Conservation (phyloP, 441 rosid genomes). For the Eruca vesicaria region DNA sequence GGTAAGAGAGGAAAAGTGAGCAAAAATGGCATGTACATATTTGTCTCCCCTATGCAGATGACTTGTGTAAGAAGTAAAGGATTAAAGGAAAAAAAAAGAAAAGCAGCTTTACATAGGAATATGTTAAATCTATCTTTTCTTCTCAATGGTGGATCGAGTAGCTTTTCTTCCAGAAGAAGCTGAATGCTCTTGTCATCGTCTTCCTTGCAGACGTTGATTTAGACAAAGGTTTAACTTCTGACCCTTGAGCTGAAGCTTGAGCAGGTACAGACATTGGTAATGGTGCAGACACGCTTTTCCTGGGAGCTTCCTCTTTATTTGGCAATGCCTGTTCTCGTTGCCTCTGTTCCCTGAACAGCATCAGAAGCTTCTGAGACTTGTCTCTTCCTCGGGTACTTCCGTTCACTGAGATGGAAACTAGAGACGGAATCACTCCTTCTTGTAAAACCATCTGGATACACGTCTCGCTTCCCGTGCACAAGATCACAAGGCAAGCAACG, state of each 20-base stretch:
- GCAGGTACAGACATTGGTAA: conserved; percentile 25
- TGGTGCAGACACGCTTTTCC: conserved; percentile 32
- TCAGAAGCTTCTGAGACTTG: conserved; percentile 83
- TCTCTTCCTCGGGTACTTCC: conserved; percentile 86
- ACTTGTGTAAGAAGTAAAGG: conserved; percentile 3
- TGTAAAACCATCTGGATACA: conserved; percentile 87
- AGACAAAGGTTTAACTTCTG: conserved; percentile 26
- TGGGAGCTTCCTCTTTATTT: conserved; percentile 39
- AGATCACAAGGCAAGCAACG: conserved; percentile 60
- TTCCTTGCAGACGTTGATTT: conserved; percentile 73
- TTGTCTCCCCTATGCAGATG: conserved; percentile 18
- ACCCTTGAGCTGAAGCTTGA: conserved; percentile 38
- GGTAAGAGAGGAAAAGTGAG: conserved; percentile 2
- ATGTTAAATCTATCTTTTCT: conserved; percentile 3
- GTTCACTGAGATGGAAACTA: conserved; percentile 89
- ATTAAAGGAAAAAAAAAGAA: background rate
- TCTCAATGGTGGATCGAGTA: conserved; percentile 62
- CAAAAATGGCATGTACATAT: conserved; percentile 31
- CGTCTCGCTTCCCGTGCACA: conserved; percentile 67
- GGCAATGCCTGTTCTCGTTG: conserved; percentile 69
- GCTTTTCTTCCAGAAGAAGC: conserved; percentile 82
- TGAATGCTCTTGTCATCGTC: conserved; percentile 53
- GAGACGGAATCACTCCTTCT: conserved; percentile 97
- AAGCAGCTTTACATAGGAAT: conserved; percentile 16
- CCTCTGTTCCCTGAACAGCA: conserved; percentile 90